Evolutionary conservation across 768 basidiomycete genomes (phyloP), one percentile per base, ranked within the genome.

Genomic region (Clathrus columnatus): DNA sequence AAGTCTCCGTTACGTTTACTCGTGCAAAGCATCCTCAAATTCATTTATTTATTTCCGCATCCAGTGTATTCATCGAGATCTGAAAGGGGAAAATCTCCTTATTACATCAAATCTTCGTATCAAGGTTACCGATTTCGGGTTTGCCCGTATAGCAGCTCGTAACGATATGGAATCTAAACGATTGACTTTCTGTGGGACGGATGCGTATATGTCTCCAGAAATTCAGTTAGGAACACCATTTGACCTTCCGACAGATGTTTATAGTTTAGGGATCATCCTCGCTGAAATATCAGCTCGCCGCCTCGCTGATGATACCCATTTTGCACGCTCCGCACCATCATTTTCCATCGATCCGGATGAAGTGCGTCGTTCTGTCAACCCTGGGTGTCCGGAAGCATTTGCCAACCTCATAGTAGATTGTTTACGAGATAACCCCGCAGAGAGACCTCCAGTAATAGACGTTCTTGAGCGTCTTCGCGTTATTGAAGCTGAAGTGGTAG

Each of bases 51-150:
- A 1, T 44, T 27, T 17, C n/a, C 28, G 17, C 41, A 43, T 26
- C 27, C 57, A 74, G 66, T 74, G 73, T 58, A 73, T 77, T 51
- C 75, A 77, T 58, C 68, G 75, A 8, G 95, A 99, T 70, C 77
- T 99, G 60, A 99, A 99, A 69, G 94, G 93, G 32, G 95, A 98
- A 73, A 99, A 99, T 62, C 77, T 98, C 24, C 81, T 98, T n/a
- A 84, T 97, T 20, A 97, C 94, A 0, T 72, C 85, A 32, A 99
- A 99, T 63, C 90, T 91, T 20, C 83, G 95, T 44, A 77, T 98
- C 64, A 99, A 98, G 73, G 85, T 97, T 62, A 96, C 94, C n/a
- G 95, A 99, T 65, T 99, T 99, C 69, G 95, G 95, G 1, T 95
- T 97, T 62, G 92, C 93, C 4, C 80, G 95, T 30, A 96, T 98